Base-by-base conservation (phyloP, 2,329 filamentous ascomycete species). In the Paracamarosporium sp. region DNA sequence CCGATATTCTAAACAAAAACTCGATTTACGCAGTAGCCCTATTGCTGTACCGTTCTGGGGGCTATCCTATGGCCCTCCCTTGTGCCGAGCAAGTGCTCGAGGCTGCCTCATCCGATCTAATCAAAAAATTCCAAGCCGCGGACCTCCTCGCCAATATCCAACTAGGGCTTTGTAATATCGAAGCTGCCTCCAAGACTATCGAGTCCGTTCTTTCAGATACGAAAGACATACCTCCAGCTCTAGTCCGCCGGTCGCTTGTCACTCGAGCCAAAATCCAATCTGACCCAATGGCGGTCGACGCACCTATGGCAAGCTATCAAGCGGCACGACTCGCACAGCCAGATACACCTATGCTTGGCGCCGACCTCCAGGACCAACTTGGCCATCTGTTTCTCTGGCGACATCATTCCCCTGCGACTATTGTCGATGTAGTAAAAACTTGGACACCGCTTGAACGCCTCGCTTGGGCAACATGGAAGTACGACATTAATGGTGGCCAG, bases 381-480 rank as follows among this genome's bases (percentile, higher is more conserved):
- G 22, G 7, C 15, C n/a, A 24, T 5, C 22, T 40, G 24, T 12
- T 41, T 5, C 17, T 13, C 13, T 20, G 30, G 13, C 28, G 27
- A 35, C 20, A 8, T 15, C 9, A 50, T 25, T 24, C 40, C 13
- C 33, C 47, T 20, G 22, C 22, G 6, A 9, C 35, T 35, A 50
- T 50, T 30, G 35, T 50, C 25, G 13, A 7, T 5, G 47, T 25
- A 8, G 47, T 50, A 15, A 27, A 30, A 5, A 35, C 35, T 35
- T 50, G 47, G 47, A 40, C 47, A 5, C 47, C 47, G 8, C 33
- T 50, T 15, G 47, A 50, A 25, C 47, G 47, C 3, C 33, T 50
- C 33, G 47, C 47, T 0, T 50, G 47, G 47, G 36, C 36, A 15
- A 50, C 47, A 25, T 50, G 47, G 47, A 50, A 50, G 17, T 50